Evolutionary conservation across 2,329 filamentous ascomycete genomes (phyloP).

Genomic region (Fusarium torreyae): DNA sequence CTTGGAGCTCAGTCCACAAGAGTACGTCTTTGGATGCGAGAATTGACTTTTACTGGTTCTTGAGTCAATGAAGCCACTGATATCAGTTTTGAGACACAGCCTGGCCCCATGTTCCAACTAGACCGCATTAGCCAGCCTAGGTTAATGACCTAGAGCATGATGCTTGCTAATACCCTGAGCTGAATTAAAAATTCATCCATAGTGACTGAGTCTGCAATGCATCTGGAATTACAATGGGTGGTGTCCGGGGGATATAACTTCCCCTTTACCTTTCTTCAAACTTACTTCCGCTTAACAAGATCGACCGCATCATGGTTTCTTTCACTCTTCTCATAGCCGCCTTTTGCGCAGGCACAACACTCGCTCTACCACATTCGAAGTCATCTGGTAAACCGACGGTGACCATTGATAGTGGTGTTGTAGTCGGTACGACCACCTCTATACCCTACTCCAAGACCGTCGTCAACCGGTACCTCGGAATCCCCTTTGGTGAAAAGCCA

Average conservation of each 20-base stretch:
- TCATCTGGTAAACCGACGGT: slow-evolving; percentile 24
- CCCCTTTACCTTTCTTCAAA: accelerated
- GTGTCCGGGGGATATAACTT: slow-evolving; percentile 1
- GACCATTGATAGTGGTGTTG: slow-evolving; percentile 35
- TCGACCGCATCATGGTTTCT: slow-evolving; percentile 19
- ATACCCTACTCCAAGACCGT: slow-evolving; percentile 29
- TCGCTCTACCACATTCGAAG: not conserved
- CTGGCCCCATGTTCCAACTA: not conserved
- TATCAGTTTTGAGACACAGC: not conserved
- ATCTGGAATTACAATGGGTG: not conserved
- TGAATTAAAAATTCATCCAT: not conserved
- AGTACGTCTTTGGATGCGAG: not conserved
- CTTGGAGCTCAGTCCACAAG: too few relatives aligned
- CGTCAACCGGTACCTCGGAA: slow-evolving; percentile 52
- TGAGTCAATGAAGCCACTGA: too few relatives aligned
- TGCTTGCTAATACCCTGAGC: not conserved
- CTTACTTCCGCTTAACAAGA: not conserved
- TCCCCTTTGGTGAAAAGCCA: slow-evolving; percentile 51
- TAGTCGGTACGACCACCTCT: slow-evolving; percentile 38
- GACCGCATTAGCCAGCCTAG: not conserved
- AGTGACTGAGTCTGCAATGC: not conserved
- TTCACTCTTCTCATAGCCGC: slow-evolving; percentile 1
- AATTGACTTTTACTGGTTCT: not conserved
- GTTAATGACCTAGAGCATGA: not conserved
- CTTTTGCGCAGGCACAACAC: not conserved